Evolutionary conservation across 1,284 basidiomycete genomes (phyloP), one percentile per base, ranked within the genome.

Genomic region (Leccinum pachyderme): DNA sequence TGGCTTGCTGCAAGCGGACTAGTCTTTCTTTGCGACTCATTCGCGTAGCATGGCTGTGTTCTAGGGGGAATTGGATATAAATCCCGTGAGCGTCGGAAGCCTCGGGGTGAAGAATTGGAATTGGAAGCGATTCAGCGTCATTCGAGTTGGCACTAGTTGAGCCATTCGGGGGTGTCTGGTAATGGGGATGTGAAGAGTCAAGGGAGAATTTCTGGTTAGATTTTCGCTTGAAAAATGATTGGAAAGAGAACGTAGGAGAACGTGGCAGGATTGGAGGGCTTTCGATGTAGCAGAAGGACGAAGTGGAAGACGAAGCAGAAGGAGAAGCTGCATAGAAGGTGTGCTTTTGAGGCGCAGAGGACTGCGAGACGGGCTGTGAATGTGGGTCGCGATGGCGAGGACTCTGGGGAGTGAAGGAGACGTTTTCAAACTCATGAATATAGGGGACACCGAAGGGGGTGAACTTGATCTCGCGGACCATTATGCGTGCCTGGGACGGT

Each of bases 391-490:
- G 45, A 47, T 47, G 29, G 31, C 47, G 22, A 25, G 18, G 51
- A 27, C 5, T 53, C 5, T 54, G 12, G 2, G 70, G 66, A 35
- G 64, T 68, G 52, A 80, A 70, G 22, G 72, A 71, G 31, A 80
- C 68, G 60, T 79, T 74, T 55, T 70, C 72, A 54, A 80, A 80
- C 57, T 78, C 79, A 51, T 61, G 60, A 6, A 73, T 18, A 13
- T 73, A 72, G 2, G 70, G 70, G 4, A 70, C 63, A 44, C 78
- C 78, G 57, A 68, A 72, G n/a, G 75, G 59, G 49, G 70, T 75
- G 67, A 76, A 75, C 61, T 67, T 71, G 68, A 78, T 63, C 54
- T 76, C 68, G 24, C 65, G 68, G 37, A 69, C 54, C 71, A 72
- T 18, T 18, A 18, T 58, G 5, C 9, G 53, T 55, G 15, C 51